Evolutionary conservation across 2,329 filamentous ascomycete species (phyloP).

Genomic region (Fusarium verticillioides): DNA sequence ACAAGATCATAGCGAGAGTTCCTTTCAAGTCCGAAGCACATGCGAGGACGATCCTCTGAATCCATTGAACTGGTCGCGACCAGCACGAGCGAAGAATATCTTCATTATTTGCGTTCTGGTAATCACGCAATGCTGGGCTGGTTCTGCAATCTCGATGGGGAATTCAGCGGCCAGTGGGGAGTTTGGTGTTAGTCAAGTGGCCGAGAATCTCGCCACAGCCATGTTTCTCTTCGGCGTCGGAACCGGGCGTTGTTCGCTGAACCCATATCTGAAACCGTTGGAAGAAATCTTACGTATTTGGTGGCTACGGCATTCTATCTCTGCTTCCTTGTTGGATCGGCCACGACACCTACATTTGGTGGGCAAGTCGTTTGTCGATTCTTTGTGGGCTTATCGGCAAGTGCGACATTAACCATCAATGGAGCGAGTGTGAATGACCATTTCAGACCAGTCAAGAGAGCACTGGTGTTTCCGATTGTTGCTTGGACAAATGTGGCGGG

Average conservation of each 20-base stretch:
- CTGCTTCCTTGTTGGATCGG: neutral
- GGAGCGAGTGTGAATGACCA: neutral
- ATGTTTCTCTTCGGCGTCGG: conserved; percentile 50
- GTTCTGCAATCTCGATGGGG: conserved; percentile 62
- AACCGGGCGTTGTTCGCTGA: conserved; percentile 50
- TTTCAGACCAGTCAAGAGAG: conserved; percentile 2
- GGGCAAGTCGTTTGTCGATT: conserved; percentile 1
- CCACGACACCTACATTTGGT: conserved; percentile 1
- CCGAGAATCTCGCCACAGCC: conserved; percentile 59
- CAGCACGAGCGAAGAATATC: conserved; percentile 44
- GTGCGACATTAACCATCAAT: neutral
- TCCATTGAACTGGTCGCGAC: conserved; percentile 54
- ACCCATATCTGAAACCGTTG: conserved; percentile 51
- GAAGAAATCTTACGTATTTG: conserved; percentile 52
- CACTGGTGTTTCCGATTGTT: neutral
- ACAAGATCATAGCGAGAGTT: neutral
- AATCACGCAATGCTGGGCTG: conserved; percentile 56
- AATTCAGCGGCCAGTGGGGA: conserved; percentile 53
- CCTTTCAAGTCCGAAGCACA: neutral
- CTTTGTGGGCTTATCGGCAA: neutral
- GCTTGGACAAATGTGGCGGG: conserved; percentile 3
- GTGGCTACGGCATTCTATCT: neutral
- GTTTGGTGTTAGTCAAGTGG: conserved; percentile 60
- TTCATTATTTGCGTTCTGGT: conserved; percentile 54
- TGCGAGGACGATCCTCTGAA: conserved; percentile 50